Conservation (phyloP, 108 stramenopile species). For the Discostella stelligeroides region DNA sequence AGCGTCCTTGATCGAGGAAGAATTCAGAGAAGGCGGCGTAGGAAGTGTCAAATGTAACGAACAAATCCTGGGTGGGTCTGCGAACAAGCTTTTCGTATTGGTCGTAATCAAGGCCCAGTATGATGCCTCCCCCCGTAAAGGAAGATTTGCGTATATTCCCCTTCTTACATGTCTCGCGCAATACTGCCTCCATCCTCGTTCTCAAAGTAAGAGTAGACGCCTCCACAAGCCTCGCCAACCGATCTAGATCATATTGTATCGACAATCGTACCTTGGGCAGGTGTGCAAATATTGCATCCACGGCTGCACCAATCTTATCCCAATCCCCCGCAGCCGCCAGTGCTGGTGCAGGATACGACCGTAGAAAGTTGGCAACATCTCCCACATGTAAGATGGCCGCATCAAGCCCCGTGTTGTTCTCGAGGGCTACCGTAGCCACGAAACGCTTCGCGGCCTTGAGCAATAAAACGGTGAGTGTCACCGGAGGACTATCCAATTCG, state of each 20-base stretch:
- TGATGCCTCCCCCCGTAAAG: conserved; percentile 33
- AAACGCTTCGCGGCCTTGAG: conserved; percentile 89
- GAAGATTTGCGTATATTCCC: conserved; percentile 9
- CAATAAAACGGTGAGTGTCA: conserved; percentile 67
- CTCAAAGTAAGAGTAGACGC: conserved; percentile 79
- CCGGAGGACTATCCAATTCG: conserved; percentile 63
- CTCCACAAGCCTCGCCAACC: conserved; percentile 81
- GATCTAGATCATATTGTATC: conserved; percentile 84
- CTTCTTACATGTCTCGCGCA: conserved; percentile 58
- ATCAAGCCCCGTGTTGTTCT: conserved; percentile 89
- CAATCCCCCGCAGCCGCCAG: conserved; percentile 82
- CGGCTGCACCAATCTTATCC: conserved; percentile 54
- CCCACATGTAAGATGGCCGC: conserved; percentile 62
- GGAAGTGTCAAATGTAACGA: conserved; percentile 78
- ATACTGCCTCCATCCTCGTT: conserved; percentile 46
- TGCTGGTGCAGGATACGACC: conserved; percentile 71
- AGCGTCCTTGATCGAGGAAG: conserved; percentile 79
- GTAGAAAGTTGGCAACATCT: conserved; percentile 85
- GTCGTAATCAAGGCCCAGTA: conserved; percentile 63
- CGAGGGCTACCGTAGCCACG: conserved; percentile 89
- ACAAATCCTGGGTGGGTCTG: conserved; percentile 72
- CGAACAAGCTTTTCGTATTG: conserved; percentile 71
- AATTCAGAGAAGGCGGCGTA: conserved; percentile 72
- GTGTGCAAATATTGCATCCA: conserved; percentile 79
- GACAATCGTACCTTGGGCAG: conserved; percentile 81